These are phyloP conservation scores for Phytophthora crassamura DNA, from an alignment of 352 stramenopile genomes.

Conservation along the genomic window DNA sequence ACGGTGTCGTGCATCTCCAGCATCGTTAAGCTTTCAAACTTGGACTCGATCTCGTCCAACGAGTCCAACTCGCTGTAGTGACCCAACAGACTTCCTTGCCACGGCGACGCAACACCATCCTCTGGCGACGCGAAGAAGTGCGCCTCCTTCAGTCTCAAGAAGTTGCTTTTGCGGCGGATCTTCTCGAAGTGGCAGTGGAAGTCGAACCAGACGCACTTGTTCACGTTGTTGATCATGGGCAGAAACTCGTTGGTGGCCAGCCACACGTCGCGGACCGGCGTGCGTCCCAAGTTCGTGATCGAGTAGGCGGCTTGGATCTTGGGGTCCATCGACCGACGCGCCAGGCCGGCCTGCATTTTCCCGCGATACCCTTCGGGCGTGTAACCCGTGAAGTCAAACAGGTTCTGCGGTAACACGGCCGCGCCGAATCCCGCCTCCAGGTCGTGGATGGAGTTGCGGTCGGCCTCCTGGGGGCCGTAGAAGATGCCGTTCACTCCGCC, in stretches of 20 bases:
- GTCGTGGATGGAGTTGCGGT: slow-evolving; percentile 24
- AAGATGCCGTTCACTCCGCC: slow-evolving; percentile 56
- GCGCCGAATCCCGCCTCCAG: slow-evolving; percentile 32
- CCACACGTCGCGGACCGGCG: slow-evolving; percentile 31
- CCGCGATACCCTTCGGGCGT: slow-evolving; percentile 25
- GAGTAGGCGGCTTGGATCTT: slow-evolving; percentile 27
- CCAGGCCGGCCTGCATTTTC: slow-evolving; percentile 48
- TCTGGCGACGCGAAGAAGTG: too few relatives aligned
- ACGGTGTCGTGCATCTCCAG: slow-evolving; percentile 39
- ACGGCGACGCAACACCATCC: slow-evolving; percentile 46
- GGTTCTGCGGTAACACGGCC: slow-evolving; percentile 10
- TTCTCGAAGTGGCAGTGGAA: slow-evolving; percentile 31
- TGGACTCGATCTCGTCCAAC: slow-evolving; percentile 33
- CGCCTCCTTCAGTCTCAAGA: slow-evolving; percentile 39
- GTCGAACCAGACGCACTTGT: slow-evolving; percentile 20
- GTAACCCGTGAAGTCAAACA: slow-evolving; percentile 50
- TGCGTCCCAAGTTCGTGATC: slow-evolving; percentile 24
- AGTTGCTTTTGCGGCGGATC: slow-evolving; percentile 39
- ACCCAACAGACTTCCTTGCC: slow-evolving; percentile 42
- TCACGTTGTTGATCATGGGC: slow-evolving; percentile 44
- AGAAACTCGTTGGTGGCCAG: slow-evolving; percentile 33
- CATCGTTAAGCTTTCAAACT: slow-evolving; percentile 36
- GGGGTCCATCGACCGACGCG: slow-evolving; percentile 21
- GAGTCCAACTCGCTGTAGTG: slow-evolving; percentile 45
- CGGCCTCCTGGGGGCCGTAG: slow-evolving; percentile 45